Base-by-base conservation (phyloP, 176 grass and related monocot species). In the Tuctoria greenei region DNA sequence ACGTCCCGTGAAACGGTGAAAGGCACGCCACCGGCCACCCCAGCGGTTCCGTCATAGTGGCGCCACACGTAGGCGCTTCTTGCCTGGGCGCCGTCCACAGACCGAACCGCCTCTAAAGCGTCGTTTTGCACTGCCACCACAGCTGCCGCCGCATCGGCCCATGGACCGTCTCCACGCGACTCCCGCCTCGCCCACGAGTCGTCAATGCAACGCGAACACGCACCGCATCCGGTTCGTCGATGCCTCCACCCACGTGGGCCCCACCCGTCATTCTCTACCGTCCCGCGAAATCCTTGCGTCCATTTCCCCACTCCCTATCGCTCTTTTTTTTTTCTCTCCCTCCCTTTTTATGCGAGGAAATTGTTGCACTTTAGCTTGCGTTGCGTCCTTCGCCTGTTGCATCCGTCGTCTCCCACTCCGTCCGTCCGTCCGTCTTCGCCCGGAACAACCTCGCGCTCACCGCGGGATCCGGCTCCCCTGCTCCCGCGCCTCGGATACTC, bases 381-480 rank as follows among this genome's bases (percentile, higher is more conserved):
- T 31, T 51, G 73, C 78, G 66, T 77, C 72, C 37, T 71, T 8
- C 16, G 49, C 12, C 10, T 66, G 42, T 69, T 77, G 69, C 25
- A 28, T 52, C 35, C 66, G 16, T 55, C 80, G 52, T 55, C 68
- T 37, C 20, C 70, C 41, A 24, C 81, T 57, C 75, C 81, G 61
- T 8, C 66, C 43, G 70, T 57, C 75, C 81, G 61, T 8, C 66
- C 43, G 70, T 56, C 68, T 41, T 63, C 74, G 45, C 24, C 31
- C 54, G 46, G 55, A n/a, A 36, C 81, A n/a, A 36, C 81, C 86
- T 88, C 70, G 81, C 86, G 45, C 75, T 2, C 80, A 5, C 64
- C 75, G 70, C 52, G 80, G 75, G 74, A 60, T 34, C 61, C 77
- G 43, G 26, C 68, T 43, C 24, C 10, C 1, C 42, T 23, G 45